Evolutionary conservation across 768 basidiomycete genomes (phyloP).

Genomic region (Tylopilus intermedius): DNA sequence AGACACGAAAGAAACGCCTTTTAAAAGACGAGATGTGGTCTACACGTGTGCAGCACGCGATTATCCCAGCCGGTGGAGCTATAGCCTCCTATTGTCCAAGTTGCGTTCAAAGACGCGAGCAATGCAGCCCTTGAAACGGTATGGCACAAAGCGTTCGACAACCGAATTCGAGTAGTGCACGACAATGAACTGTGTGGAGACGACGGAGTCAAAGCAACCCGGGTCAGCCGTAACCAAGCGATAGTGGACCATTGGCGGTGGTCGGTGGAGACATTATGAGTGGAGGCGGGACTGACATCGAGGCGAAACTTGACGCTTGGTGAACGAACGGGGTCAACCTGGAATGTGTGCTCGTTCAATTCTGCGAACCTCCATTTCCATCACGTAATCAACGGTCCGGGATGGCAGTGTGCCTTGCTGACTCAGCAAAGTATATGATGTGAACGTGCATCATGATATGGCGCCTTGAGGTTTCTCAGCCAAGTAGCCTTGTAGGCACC

Average conservation of each 20-base stretch:
- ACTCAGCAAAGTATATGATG: not conserved
- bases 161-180: not conserved
- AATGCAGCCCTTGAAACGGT: not conserved
- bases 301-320: not conserved
- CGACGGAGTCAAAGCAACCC: conserved; percentile 7
- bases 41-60: conserved; percentile 32
- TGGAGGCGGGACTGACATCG: not conserved
- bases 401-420: not conserved
- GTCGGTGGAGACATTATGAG: not conserved
- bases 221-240: not conserved
- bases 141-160: conserved; percentile 11
- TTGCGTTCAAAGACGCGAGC: conserved; percentile 3
- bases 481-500: no score
- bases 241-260: not conserved
- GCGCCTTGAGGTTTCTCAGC: not conserved
- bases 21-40: conserved; percentile 29
- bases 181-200: not conserved
- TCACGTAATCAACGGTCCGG: conserved; percentile 12
- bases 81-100: conserved; percentile 12
- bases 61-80: conserved; percentile 17
- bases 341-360: not conserved
- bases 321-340: not conserved
- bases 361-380: not conserved
- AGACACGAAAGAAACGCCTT: conserved; percentile 17
- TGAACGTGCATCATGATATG: no score